phyloP scores from a whole-genome alignment of 1,139 yeast genomes.

The Saccharomyces hybrid region DNA sequence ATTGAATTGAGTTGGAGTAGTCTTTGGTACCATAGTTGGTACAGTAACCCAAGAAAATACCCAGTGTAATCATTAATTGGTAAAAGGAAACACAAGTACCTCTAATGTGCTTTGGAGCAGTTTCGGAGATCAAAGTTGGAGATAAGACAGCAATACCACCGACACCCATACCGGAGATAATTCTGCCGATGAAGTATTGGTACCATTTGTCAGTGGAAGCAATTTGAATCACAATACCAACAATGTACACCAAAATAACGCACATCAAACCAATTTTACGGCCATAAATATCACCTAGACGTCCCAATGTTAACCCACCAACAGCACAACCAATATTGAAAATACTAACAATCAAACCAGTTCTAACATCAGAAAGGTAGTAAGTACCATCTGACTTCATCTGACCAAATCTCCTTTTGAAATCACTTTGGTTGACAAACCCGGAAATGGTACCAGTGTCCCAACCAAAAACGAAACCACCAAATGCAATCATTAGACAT shows the following conservation, averaged over 20 bases:
- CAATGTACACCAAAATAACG: constrained; percentile 47
- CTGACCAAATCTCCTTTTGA: constrained; percentile 45
- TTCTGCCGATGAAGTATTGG: constrained; percentile 50
- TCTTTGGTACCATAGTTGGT: constrained; percentile 48
- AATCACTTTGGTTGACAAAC: constrained; percentile 61
- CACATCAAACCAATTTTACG: constrained; percentile 51
- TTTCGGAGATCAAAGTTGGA: constrained; percentile 56
- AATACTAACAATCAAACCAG: constrained; percentile 54
- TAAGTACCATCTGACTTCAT: constrained; percentile 36
- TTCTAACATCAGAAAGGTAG: constrained; percentile 44
- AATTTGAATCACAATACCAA: constrained; percentile 55
- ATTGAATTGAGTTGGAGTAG: constrained; percentile 41
- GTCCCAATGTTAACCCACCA: constrained; percentile 50
- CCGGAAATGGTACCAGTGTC: constrained; percentile 76
- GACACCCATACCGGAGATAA: constrained; percentile 53
- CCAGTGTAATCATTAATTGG: constrained; percentile 54
- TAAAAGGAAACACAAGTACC: constrained; percentile 55
- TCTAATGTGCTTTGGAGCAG: constrained; percentile 57
- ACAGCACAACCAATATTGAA: constrained; percentile 62
- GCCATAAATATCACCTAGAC: constrained; percentile 49
- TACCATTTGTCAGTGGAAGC: constrained; percentile 41
- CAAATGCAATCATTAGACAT: constrained; percentile 48
- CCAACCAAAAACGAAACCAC: constrained; percentile 65
- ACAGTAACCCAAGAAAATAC: constrained; percentile 52
- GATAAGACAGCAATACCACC: constrained; percentile 52